Base-by-base conservation (phyloP, 176 grass and related monocot genomes). In the Aegilops bicornis region DNA sequence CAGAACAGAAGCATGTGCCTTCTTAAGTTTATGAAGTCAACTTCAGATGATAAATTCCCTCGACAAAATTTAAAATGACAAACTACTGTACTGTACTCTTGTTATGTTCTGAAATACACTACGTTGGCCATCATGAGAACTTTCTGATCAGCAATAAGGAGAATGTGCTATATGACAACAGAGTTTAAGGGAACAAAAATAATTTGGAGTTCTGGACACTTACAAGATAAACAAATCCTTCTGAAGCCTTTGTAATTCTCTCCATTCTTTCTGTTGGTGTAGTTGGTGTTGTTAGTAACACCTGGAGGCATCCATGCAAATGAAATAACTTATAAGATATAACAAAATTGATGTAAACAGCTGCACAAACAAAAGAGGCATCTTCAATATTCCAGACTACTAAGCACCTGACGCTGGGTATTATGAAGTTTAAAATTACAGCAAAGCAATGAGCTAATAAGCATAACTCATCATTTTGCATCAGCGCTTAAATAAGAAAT, bases 191-290 rank as follows among this genome's bases (percentile, higher is more conserved):
- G 45, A 76, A 0, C 54, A 62, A 11, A 31, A 80, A 10, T 69
- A 89, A 15, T 25, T 63, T 30, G 8, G 42, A 54, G 31, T 37
- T 83, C 19, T 66, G 61, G 62, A 59, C 76, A 85, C 88, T 91
- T 83, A 99, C 97, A 77, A 99, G 94, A 86, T 99, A 99, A 54
- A 99, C 66, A 90, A 94, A 99, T 81, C 97, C 97, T 96, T 96
- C 94, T 59, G 97, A 92, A 87, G 87, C 87, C 79, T 91, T 56
- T 54, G 91, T 88, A 89, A 99, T 99, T 81, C 85, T 79, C 80
- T 97, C 90, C 94, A 99, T 99, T 96, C 97, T 96, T 86, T 94
- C 92, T 77, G 84, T 93, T 80, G 97, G 97, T 85, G 97, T 99
- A 72, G 97, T 99, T 35, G 97, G 97, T 87, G 97, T 99, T 69